phyloP scores from a whole-genome alignment of 441 rosid genomes.

The Adansonia rubrostipa region DNA sequence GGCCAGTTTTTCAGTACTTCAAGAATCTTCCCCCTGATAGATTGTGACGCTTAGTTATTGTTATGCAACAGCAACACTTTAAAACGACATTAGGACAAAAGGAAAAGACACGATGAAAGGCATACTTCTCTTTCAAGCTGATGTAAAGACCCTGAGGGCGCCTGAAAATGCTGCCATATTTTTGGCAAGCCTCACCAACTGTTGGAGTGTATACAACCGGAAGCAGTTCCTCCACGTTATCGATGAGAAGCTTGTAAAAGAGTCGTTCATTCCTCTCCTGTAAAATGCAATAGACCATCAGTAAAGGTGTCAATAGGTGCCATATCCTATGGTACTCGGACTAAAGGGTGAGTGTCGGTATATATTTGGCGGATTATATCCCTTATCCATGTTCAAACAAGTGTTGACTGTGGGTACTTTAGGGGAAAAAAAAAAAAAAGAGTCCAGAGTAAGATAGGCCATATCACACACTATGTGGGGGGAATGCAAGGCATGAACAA shows the following conservation, averaged over 20 bases:
- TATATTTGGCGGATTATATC: too few relatives aligned
- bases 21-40: slow-evolving; percentile 76
- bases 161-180: slow-evolving; percentile 93
- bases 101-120: background rate
- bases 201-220: slow-evolving; percentile 98
- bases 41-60: slow-evolving; percentile 22
- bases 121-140: slow-evolving; percentile 89
- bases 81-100: background rate
- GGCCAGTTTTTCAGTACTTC: slow-evolving; percentile 95
- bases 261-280: slow-evolving; percentile 94
- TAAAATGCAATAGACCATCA: slow-evolving; percentile 25
- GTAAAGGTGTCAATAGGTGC: background rate
- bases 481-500: slow-evolving; percentile 2
- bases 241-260: slow-evolving; percentile 90
- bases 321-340: background rate
- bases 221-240: slow-evolving; percentile 91
- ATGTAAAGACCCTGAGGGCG: slow-evolving; percentile 95
- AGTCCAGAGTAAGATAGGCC: too few relatives aligned
- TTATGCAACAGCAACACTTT: slow-evolving; percentile 23
- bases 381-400: too few relatives aligned
- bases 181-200: slow-evolving; percentile 98
- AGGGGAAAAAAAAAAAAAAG: too few relatives aligned
- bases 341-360: too few relatives aligned
- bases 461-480: background rate
- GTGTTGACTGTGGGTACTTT: too few relatives aligned